Base-by-base conservation (phyloP, 495 filamentous ascomycete genomes). In the Haplographium delicatum region DNA sequence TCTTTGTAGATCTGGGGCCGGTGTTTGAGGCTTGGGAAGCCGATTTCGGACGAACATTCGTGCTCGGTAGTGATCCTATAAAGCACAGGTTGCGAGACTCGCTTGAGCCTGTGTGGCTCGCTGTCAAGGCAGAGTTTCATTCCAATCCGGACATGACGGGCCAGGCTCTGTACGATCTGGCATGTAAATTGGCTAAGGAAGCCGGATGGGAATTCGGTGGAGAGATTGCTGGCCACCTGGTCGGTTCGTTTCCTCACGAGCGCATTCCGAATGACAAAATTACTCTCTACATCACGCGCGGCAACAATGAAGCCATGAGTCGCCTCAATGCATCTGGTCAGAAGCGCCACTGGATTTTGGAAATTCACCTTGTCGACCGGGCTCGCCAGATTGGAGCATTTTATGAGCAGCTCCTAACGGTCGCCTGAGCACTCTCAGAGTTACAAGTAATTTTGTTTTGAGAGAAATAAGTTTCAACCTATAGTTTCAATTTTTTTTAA, bases 21-120 rank as follows among this genome's bases (percentile, higher is more conserved):
- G 73, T 78, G 5, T 76, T 76, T 50, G 73, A 75, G 41, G 65
- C 62, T 5, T 78, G 68, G 68, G 73, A 78, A 50, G 74, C 73
- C 10, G 74, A 78, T 47, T 72, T 74, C 40, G 71, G 72, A 9
- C 69, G 71, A 30, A 73, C 71, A 3, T 73, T 65, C 37, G 72
- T 78, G 0, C 62, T 78, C 0, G 72, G 74, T 3, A 47, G 70
- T 30, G 71, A 78, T 26, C 67, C 69, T 13, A 37, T 62, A 8
- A 76, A 76, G 61, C 55, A 61, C 24, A 56, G 55, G 24, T 54
- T 78, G 5, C 68, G 72, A 1, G 70, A 76, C 41, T 54, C 64
- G 6, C 64, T 78, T 0, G 65, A 73, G 33, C 69, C 68, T 1
- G 61, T 69, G 9, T 78, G 69, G 70, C 47, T 65, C 1, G 53